Evolutionary conservation across 805 yeast genomes (phyloP).

Genomic region (Tetrapisispora arboricola): DNA sequence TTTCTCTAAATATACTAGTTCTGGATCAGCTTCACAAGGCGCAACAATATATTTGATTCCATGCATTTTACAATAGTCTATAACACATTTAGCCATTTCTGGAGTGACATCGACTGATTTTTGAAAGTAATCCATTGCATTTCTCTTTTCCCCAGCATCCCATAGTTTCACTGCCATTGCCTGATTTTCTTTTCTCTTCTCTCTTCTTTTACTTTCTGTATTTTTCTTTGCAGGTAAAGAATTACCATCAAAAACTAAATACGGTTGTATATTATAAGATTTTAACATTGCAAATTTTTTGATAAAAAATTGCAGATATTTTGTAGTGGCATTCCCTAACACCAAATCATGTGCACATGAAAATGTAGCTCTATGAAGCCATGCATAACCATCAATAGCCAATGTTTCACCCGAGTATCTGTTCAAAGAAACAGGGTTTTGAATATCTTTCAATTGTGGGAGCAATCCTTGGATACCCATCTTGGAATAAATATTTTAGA

Average conservation of each 20-base stretch:
- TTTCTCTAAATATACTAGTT: constrained; percentile 81
- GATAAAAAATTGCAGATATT: constrained; percentile 59
- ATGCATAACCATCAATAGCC: constrained; percentile 93
- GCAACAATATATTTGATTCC: constrained; percentile 75
- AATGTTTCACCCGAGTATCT: constrained; percentile 61
- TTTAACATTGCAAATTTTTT: constrained; percentile 57
- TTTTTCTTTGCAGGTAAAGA: constrained; percentile 65
- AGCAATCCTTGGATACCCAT: constrained; percentile 85
- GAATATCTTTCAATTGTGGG: constrained; percentile 69
- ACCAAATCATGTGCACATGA: constrained; percentile 80
- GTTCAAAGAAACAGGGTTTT: constrained; percentile 45
- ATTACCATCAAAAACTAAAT: constrained; percentile 90
- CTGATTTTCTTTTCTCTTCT: constrained; percentile 47
- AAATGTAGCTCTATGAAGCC: constrained; percentile 85
- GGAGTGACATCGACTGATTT: constrained; percentile 84
- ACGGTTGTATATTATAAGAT: constrained; percentile 63
- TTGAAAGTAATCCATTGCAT: constrained; percentile 59
- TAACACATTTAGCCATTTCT: constrained; percentile 79
- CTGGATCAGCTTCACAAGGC: constrained; percentile 97
- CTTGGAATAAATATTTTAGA: background rate
- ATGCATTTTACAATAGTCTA: constrained; percentile 52
- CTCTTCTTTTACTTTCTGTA: constrained; percentile 58
- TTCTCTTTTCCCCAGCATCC: constrained; percentile 41
- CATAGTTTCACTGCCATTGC: constrained; percentile 43
- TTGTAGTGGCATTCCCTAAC: constrained; percentile 55